Base-by-base conservation (phyloP, 2,329 filamentous ascomycete species). In the Stenocarpella maydis region DNA sequence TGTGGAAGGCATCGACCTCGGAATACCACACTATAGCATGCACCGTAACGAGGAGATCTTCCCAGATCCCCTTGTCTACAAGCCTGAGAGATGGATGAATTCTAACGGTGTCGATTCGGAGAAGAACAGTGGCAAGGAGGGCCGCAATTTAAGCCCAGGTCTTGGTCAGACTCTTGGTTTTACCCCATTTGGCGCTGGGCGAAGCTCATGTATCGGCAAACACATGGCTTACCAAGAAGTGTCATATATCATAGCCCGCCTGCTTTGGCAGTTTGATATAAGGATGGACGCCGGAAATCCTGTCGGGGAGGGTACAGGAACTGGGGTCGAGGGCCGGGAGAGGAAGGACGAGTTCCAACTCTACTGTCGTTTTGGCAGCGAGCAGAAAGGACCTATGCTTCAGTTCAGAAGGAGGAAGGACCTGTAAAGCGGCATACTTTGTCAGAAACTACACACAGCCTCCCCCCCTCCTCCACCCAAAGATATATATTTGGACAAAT, bases 261-360 rank as follows among this genome's bases (percentile, higher is more conserved):
- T 61, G 19, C 24, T 61, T 0, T 61, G 55, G 55, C 17, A 61
- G 21, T 37, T 61, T 1, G 37, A 45, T n/a, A 3, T 61, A 7
- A 41, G 55, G 15, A 21, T 61, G 4, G 55, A 61, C 43, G 15
- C 39, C 31, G 12, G 10, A 1, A 31, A 31, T 7, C 3, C 39
- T 21, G 6, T 61, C 5, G 55, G 55, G 9, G 55, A 61, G 45
- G 55, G 37, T 9, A 61, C 24, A 47, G 55, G 37, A 9, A 61
- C 24, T 5, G 55, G 37, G 1, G 14, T 26, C 8, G 37, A 61
- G 17, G 55, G 55, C 10, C 24, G 55, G 4, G 55, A 19, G 55
- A 47, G 19, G 37, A 61, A 61, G 12, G 55, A 61, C 28, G 55
- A 61, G 37, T 61, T 61, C 28, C 55, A 61, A n/a, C 31, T 37